These are phyloP conservation scores for Cryptococcus sp. DNA, from an alignment of 1,284 basidiomycete genomes.

Conservation along the genomic window DNA sequence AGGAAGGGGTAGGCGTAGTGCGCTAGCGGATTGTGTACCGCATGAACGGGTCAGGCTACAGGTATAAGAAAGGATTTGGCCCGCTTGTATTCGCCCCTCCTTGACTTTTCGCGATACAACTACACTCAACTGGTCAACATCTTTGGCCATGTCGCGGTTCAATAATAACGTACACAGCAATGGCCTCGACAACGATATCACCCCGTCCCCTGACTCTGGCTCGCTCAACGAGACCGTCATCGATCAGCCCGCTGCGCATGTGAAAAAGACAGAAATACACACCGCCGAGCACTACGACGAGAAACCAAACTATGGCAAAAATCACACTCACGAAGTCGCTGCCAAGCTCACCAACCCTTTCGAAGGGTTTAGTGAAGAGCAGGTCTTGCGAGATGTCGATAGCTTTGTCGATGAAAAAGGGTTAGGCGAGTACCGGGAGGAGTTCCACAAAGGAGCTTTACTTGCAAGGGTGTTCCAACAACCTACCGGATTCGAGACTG, in stretches of 20 bases:
- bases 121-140: too few species aligned
- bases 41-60: too few species aligned
- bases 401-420: not conserved
- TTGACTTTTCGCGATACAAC: too few species aligned
- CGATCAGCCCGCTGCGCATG: not conserved
- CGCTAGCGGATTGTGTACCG: too few species aligned
- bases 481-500: conserved; percentile 54
- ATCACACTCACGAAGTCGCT: conserved; percentile 4
- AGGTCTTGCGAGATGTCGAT: conserved; percentile 4
- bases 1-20: too few species aligned
- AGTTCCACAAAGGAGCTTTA: conserved; percentile 60
- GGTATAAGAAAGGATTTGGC: too few species aligned
- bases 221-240: not conserved
- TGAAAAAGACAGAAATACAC: not conserved
- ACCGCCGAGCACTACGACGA: conserved; percentile 9
- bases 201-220: not conserved
- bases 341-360: conserved; percentile 7
- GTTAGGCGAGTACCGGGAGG: conserved; percentile 17
- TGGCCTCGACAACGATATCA: not conserved
- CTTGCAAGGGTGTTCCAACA: conserved; percentile 54
- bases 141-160: not conserved
- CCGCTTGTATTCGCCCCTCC: too few species aligned
- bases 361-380: conserved; percentile 5
- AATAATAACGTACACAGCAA: not conserved
- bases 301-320: conserved; percentile 2